Base-by-base conservation (phyloP, 1,284 basidiomycete species). In the Acaromyces ingoldii region DNA sequence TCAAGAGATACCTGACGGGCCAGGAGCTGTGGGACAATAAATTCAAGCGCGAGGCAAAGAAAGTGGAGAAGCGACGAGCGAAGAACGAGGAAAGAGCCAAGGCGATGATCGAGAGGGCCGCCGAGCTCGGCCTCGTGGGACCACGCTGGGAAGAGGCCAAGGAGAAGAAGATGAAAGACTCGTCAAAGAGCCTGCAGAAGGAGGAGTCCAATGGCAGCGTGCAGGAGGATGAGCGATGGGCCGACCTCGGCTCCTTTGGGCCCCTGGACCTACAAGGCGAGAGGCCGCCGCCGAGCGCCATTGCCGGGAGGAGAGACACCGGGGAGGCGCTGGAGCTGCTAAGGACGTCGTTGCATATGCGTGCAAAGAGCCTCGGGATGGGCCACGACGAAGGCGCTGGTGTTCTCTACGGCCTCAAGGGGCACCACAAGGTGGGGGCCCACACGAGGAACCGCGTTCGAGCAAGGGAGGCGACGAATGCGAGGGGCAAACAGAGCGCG, bases 271-370 rank as follows among this genome's bases (percentile, higher is more conserved):
- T 70, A 21, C n/a, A 29, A 4, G 36, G 52, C 11, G 68, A 71
- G 46, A 66, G 58, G 17, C 68, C 68, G 1, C 68, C 68, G 0
- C 68, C 67, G 0, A 55, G 55, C 6, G 67, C 68, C 0, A 62
- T 71, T 19, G 67, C 63, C 3, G 68, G 68, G 1, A 44, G 68
- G 3, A 36, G 67, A 22, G 68, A 71, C 45, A 65, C 65, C 33
- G 49, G n/a, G 5, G 54, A 56, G 10, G 37, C 54, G 2, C 9
- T 56, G 10, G 30, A 22, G 19, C 43, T 56, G 13, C 45, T 56
- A 4, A 40, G 42, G 2, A 39, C 36, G 25, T 31, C 44, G 5
- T 29, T 53, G 24, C 25, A 38, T 10, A 19, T 48, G 22, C n/a
- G 44, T 7, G 29, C 42, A 10, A n/a, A 45, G 30, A 28, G 42